A percentile compares a stretch with the other conserved stretches of the same genome.
Evolutionary conservation across 805 yeast species (phyloP).

Genomic region (Hanseniaspora clermontiae): DNA sequence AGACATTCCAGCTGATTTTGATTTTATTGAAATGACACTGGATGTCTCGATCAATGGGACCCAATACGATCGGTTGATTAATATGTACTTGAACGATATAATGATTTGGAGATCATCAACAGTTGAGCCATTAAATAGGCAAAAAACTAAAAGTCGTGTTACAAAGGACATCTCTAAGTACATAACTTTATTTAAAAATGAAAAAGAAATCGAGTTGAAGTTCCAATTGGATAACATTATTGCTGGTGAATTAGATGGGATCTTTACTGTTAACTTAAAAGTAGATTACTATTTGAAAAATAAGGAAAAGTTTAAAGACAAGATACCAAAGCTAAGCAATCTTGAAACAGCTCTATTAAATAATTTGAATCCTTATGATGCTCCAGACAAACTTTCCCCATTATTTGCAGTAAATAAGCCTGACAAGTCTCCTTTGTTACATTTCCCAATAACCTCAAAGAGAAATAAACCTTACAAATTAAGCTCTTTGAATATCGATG

Average conservation of each 20-base stretch:
- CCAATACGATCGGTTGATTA: conserved; percentile 55
- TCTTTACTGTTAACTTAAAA: conserved; percentile 40
- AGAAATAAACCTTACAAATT: conserved; percentile 21
- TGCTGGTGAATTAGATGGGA: conserved; percentile 45
- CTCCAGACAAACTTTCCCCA: conserved; percentile 16
- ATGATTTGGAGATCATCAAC: conserved; percentile 81
- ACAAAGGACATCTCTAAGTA: conserved; percentile 56
- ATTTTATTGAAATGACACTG: conserved; percentile 42
- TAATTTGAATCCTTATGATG: conserved; percentile 15
- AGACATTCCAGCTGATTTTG: conserved; percentile 32
- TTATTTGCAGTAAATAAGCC: conserved; percentile 17
- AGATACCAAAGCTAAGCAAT: conserved; percentile 13
- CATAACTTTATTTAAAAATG: conserved; percentile 34
- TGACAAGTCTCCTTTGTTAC: conserved; percentile 33
- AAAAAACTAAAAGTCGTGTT: conserved; percentile 34
- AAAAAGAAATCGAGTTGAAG: conserved; percentile 30
- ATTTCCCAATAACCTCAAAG: conserved; percentile 30
- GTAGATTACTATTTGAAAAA: conserved; percentile 31
- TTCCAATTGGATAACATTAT: conserved; percentile 57
- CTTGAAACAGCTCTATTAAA: conserved; percentile 7
- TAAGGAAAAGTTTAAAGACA: conserved; percentile 14
- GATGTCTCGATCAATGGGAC: conserved; percentile 44
- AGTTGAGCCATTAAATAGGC: conserved; percentile 52
- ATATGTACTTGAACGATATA: conserved; percentile 46
- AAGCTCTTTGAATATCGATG: not conserved